Percentiles rank a stretch among this genome's conserved stretches.
Conservation (phyloP, 805 yeast genomes). For the Brettanomyces bruxellensis region DNA sequence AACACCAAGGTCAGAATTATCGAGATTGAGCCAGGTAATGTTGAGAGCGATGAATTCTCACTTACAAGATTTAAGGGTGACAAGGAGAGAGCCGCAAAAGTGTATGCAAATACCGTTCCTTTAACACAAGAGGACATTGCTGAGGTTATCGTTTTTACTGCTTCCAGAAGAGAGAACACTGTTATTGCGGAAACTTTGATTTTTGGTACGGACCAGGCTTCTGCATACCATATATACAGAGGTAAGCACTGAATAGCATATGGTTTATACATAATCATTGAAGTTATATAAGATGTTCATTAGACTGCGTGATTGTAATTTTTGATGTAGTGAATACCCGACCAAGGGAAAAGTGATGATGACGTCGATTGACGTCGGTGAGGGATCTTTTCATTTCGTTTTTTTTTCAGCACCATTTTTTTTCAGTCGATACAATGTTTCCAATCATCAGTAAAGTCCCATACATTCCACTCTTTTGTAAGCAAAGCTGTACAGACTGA, state of each 20-base stretch:
- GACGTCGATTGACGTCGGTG: no score
- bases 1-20: constrained; percentile 52
- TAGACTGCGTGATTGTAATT: no score
- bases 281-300: no score
- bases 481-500: no score
- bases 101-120: constrained; percentile 63
- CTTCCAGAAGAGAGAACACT: constrained; percentile 60
- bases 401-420: no score
- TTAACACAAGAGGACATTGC: constrained; percentile 67
- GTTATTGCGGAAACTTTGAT: constrained; percentile 76
- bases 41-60: constrained; percentile 66
- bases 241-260: background rate
- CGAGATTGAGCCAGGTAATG: constrained; percentile 73
- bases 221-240: constrained; percentile 53
- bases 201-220: constrained; percentile 81
- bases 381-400: no score
- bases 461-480: no score
- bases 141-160: constrained; percentile 58
- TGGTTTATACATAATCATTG: no score
- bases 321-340: no score
- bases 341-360: no score
- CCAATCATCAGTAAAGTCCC: no score
- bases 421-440: no score
- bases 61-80: constrained; percentile 59
- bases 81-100: constrained; percentile 47